Evolutionary conservation across 75 land plant species (phyloP).

Genomic region (Pinus taeda): DNA sequence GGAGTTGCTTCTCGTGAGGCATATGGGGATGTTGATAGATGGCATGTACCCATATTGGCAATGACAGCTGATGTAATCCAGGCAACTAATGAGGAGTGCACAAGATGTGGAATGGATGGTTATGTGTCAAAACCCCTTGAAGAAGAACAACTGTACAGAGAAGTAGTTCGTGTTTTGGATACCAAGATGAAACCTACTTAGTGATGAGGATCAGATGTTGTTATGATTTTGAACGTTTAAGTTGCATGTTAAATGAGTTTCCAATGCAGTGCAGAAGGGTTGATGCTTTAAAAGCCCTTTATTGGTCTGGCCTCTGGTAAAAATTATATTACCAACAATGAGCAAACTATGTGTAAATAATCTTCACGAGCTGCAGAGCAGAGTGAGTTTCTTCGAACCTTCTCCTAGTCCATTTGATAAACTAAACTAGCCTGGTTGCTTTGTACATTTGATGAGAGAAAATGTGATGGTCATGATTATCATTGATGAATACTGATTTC

Average conservation of each 20-base stretch:
- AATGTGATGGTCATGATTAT: neutral
- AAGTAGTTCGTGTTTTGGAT: conserved; percentile 54
- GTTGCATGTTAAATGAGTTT: neutral
- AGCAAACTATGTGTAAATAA: neutral
- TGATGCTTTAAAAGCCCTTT: neutral
- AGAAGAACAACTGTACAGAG: conserved; percentile 73
- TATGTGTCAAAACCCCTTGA: conserved; percentile 94
- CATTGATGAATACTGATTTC: neutral
- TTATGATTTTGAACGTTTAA: too few species aligned
- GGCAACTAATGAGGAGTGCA: conserved; percentile 82
- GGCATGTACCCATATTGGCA: conserved; percentile 80
- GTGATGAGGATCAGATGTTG: neutral
- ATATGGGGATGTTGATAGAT: conserved; percentile 11
- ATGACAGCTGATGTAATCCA: conserved; percentile 98
- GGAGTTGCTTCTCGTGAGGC: conserved; percentile 4
- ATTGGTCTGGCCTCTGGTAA: too few species aligned
- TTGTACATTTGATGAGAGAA: neutral
- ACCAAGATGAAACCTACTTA: conserved; percentile 14
- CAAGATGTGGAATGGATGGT: conserved; percentile 87
- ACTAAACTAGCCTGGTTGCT: neutral
- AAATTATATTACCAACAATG: too few species aligned
- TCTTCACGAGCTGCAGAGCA: neutral
- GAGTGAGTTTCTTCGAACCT: neutral
- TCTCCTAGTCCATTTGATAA: neutral
- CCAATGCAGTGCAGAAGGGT: neutral